phyloP scores from a whole-genome alignment of 1,139 yeast genomes.

The Kodamaea ohmeri region DNA sequence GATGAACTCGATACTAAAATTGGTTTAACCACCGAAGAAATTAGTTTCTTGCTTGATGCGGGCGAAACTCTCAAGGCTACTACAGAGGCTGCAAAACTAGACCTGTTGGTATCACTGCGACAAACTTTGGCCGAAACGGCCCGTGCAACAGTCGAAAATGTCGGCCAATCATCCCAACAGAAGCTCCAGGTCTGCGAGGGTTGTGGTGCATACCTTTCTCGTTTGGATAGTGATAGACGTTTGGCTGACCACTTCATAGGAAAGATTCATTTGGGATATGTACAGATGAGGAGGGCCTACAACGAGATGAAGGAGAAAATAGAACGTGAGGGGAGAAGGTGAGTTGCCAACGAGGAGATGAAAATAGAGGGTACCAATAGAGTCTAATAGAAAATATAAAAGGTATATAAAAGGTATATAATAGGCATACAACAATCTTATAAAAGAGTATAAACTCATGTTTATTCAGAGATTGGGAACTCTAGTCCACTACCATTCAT shows the following conservation, averaged over 20 bases:
- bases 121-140: conserved; percentile 52
- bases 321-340: not conserved
- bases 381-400: no score
- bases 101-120: conserved; percentile 46
- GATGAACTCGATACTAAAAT: conserved; percentile 66
- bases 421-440: no score
- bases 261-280: conserved; percentile 80
- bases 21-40: conserved; percentile 69
- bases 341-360: no score
- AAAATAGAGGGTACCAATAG: no score
- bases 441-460: no score
- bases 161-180: conserved; percentile 87
- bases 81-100: conserved; percentile 43
- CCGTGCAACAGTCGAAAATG: conserved; percentile 62
- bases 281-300: conserved; percentile 66
- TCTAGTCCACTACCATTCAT: no score
- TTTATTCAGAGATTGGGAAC: no score
- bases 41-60: conserved; percentile 51
- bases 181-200: conserved; percentile 86
- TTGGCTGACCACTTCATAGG: conserved; percentile 92
- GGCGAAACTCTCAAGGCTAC: conserved; percentile 55
- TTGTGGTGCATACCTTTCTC: conserved; percentile 87
- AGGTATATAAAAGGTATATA: no score
- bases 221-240: conserved; percentile 84
- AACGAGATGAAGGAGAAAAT: conserved; percentile 37